A percentile compares a stretch with the other conserved stretches of the same genome.
phyloP scores from a whole-genome alignment of 257 asterid species.

The Hygrophila difformis region DNA sequence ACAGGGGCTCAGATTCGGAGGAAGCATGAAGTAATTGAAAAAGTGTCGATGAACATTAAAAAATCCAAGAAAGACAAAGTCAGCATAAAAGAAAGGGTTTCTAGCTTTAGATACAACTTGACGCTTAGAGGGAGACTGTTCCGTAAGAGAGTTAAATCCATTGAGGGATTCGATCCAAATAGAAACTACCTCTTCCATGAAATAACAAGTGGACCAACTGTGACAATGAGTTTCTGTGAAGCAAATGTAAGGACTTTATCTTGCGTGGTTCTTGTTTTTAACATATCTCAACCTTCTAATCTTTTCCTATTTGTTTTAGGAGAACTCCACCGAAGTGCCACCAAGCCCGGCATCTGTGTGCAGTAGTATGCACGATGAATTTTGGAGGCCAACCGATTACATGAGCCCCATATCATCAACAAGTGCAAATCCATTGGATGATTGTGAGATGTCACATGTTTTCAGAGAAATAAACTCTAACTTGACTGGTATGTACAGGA shows the following conservation, averaged over 20 bases:
- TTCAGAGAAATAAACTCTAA: conserved; percentile 88
- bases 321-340: conserved; percentile 90
- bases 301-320: conserved; percentile 33
- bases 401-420: conserved; percentile 58
- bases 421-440: conserved; percentile 53
- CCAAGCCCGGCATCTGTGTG: conserved; percentile 99
- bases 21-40: conserved; percentile 73
- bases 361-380: conserved; percentile 68
- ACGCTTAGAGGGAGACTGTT: conserved; percentile 70
- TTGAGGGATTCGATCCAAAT: conserved; percentile 30
- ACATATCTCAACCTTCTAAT: conserved; percentile 5
- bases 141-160: conserved; percentile 59
- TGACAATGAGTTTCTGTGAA: conserved; percentile 39
- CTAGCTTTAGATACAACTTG: conserved; percentile 72
- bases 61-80: conserved; percentile 69
- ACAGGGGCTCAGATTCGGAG: conserved; percentile 79
- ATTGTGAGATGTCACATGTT: conserved; percentile 50
- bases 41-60: conserved; percentile 40
- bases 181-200: conserved; percentile 38
- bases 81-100: conserved; percentile 75
- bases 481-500: conserved; percentile 52
- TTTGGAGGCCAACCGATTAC: conserved; percentile 62
- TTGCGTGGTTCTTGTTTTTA: conserved; percentile 11
- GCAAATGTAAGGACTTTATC: conserved; percentile 59
- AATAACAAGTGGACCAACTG: conserved; percentile 42